A percentile compares a stretch with the other conserved stretches of the same genome.
Evolutionary conservation across 352 stramenopile species (phyloP).

Genomic region (Phytophthora tentaculata): DNA sequence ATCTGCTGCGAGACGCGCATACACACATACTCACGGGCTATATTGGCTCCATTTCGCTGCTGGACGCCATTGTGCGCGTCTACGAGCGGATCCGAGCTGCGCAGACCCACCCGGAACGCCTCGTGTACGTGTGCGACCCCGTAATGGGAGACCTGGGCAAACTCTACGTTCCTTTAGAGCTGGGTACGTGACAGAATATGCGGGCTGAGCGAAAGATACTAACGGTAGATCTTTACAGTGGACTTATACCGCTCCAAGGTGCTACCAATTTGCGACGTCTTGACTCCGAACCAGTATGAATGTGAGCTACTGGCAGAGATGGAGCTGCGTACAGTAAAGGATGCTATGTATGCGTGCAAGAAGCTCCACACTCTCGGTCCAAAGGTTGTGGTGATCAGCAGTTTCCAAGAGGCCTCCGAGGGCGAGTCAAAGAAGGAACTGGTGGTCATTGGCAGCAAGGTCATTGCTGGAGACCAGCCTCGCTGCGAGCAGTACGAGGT

Average conservation of each 20-base stretch:
- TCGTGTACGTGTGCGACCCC: constrained; percentile 86
- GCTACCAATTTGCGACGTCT: constrained; percentile 81
- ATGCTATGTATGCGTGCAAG: constrained; percentile 74
- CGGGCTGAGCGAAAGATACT: not conserved
- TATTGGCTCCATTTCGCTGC: constrained; percentile 70
- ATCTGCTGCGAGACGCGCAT: constrained; percentile 70
- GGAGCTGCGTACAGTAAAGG: constrained; percentile 65
- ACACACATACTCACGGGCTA: constrained; percentile 87
- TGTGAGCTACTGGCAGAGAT: constrained; percentile 82
- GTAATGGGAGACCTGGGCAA: constrained; percentile 84
- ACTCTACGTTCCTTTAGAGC: constrained; percentile 81
- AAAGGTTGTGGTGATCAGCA: constrained; percentile 84
- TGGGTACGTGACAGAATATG: constrained; percentile 48
- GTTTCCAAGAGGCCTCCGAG: constrained; percentile 58
- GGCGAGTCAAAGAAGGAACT: constrained; percentile 48
- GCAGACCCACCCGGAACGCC: constrained; percentile 49
- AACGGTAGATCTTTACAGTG: constrained; percentile 45
- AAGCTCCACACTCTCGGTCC: constrained; percentile 77
- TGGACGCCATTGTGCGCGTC: constrained; percentile 75
- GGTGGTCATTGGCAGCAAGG: constrained; percentile 74
- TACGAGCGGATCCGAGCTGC: constrained; percentile 62
- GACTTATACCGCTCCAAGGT: constrained; percentile 81
- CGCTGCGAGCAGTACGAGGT: constrained; percentile 81
- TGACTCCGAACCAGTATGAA: constrained; percentile 90
- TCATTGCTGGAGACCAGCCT: constrained; percentile 16